Evolutionary conservation across 2,329 filamentous ascomycete genomes (phyloP).

Genomic region (Camillea tinctor): DNA sequence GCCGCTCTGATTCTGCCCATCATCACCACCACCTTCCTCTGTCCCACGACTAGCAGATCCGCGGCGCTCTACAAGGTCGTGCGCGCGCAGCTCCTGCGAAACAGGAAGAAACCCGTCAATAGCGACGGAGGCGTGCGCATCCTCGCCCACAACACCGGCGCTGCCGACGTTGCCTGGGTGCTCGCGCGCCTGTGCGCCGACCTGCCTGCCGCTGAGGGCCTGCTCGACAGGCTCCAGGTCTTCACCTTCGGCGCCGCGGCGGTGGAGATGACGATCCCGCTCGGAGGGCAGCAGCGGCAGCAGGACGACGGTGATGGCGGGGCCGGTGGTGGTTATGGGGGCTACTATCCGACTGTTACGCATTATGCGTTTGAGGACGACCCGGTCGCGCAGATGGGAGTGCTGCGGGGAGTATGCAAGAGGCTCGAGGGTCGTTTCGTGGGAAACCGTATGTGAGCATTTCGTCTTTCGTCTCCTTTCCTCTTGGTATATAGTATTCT

Average conservation of each 20-base stretch:
- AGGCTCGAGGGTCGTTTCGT: slow-evolving; percentile 38
- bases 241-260: slow-evolving; percentile 44
- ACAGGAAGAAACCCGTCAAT: slow-evolving; percentile 15
- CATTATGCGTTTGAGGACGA: slow-evolving; percentile 30
- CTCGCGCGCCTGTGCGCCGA: slow-evolving; percentile 39
- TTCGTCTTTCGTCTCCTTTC: background rate
- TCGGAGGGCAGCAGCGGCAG: slow-evolving; percentile 16
- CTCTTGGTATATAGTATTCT: background rate
- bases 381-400: slow-evolving; percentile 39
- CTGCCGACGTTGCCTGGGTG: slow-evolving; percentile 36
- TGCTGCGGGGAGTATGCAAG: slow-evolving; percentile 36
- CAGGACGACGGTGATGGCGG: background rate
- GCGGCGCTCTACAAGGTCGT: slow-evolving; percentile 36
- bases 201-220: slow-evolving; percentile 32
- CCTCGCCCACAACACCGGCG: slow-evolving; percentile 40
- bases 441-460: slow-evolving; percentile 25
- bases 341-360: slow-evolving; percentile 15
- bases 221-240: slow-evolving; percentile 39
- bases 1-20: slow-evolving; percentile 34
- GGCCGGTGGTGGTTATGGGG: background rate
- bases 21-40: slow-evolving; percentile 2
- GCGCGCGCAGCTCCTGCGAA: slow-evolving; percentile 36
- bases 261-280: slow-evolving; percentile 37
- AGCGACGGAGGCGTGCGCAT: slow-evolving; percentile 33
- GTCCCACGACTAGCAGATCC: slow-evolving; percentile 30